phyloP scores from a whole-genome alignment of 495 filamentous ascomycete genomes.

The Pseudomonodictys pantanalensis region DNA sequence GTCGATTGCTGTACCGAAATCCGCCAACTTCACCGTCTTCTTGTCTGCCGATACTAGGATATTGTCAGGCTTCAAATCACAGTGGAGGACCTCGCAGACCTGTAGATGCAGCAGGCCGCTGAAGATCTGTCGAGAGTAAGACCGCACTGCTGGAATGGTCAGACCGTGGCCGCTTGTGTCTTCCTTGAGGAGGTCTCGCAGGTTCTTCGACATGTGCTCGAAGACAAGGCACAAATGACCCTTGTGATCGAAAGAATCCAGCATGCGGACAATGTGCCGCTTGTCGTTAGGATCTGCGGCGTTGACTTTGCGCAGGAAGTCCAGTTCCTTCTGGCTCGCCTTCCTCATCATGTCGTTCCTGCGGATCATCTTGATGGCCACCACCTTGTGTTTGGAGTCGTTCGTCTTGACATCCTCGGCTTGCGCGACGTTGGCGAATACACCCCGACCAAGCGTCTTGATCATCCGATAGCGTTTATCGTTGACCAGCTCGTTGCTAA shows the following conservation, averaged over 20 bases:
- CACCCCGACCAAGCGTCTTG: conserved; percentile 84
- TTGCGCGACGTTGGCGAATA: conserved; percentile 93
- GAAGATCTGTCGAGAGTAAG: conserved; percentile 93
- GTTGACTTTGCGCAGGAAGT: conserved; percentile 79
- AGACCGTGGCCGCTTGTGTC: conserved; percentile 92
- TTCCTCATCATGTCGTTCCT: conserved; percentile 49
- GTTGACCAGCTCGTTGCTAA: conserved; percentile 84
- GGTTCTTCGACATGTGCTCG: conserved; percentile 80
- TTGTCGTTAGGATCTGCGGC: conserved; percentile 83
- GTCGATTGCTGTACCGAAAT: conserved; percentile 90
- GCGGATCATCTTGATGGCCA: conserved; percentile 38
- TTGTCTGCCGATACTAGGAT: conserved; percentile 78
- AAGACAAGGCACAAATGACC: conserved; percentile 94
- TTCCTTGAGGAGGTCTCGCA: conserved; percentile 94
- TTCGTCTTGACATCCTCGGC: conserved; percentile 69
- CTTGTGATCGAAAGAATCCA: conserved; percentile 89
- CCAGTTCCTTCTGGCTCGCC: conserved; percentile 86
- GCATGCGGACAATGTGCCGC: conserved; percentile 85
- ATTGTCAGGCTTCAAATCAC: conserved; percentile 96
- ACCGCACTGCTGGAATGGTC: conserved; percentile 77
- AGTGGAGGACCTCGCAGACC: conserved; percentile 89
- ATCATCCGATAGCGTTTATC: conserved; percentile 84
- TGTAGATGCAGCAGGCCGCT: conserved; percentile 78
- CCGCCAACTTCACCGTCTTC: conserved; percentile 88
- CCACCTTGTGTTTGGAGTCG: conserved; percentile 48